These are phyloP conservation scores for Phaeoacremonium minimum DNA, from an alignment of 2,329 filamentous ascomycete genomes.

Conservation along the genomic window DNA sequence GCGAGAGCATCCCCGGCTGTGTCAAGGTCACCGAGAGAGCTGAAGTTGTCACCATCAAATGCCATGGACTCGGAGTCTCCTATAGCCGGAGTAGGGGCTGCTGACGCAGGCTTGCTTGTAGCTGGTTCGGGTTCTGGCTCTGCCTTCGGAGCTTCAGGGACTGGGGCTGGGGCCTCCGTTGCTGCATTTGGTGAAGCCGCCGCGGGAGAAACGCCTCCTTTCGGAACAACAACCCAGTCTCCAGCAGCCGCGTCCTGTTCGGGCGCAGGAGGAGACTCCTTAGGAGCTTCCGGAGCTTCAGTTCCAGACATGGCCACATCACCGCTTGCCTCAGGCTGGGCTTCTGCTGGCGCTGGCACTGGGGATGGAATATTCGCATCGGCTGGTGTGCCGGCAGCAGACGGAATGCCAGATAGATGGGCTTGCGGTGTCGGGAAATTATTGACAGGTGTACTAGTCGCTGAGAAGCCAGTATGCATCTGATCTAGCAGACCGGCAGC, in stretches of 20 bases:
- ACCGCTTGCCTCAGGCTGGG: slow-evolving; percentile 13
- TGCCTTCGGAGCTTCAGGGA: slow-evolving; percentile 14
- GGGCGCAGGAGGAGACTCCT: too few species aligned
- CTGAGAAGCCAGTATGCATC: slow-evolving; percentile 60
- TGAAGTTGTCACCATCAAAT: slow-evolving; percentile 56
- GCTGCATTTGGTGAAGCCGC: neutral
- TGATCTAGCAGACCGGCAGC: slow-evolving; percentile 64
- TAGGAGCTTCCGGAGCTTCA: too few species aligned
- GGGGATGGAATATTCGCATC: slow-evolving; percentile 43
- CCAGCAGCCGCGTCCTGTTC: slow-evolving; percentile 33
- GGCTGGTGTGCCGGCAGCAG: slow-evolving; percentile 52
- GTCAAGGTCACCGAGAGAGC: slow-evolving; percentile 61
- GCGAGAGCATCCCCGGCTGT: slow-evolving; percentile 69
- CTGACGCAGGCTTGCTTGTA: slow-evolving; percentile 32
- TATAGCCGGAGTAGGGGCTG: slow-evolving; percentile 36
- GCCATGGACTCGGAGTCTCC: slow-evolving; percentile 11
- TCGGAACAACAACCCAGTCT: slow-evolving; percentile 74
- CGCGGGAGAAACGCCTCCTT: slow-evolving; percentile 42
- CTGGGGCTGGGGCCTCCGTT: slow-evolving; percentile 7
- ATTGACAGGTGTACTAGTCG: slow-evolving; percentile 55
- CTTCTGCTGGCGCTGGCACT: slow-evolving; percentile 18
- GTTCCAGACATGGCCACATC: slow-evolving; percentile 46
- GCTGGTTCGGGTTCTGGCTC: slow-evolving; percentile 6
- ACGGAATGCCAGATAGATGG: slow-evolving; percentile 51
- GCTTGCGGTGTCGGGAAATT: slow-evolving; percentile 59